A percentile compares a stretch with the other conserved stretches of the same genome.
Conservation (phyloP, 23 red algal species). For the Gracilaria gracilis region DNA sequence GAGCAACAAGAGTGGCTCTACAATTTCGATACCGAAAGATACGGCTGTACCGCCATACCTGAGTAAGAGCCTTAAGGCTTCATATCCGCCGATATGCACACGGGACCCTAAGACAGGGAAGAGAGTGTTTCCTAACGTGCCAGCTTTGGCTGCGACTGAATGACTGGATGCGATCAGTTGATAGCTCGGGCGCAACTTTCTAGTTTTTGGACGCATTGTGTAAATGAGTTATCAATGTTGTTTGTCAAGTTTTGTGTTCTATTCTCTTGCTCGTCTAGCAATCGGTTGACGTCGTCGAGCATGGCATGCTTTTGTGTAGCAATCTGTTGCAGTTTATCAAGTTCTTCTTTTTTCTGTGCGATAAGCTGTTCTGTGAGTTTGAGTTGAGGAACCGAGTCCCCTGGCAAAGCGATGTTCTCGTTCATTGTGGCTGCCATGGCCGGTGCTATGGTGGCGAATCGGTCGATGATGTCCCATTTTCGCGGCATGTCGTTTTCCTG, state of each 20-base stretch:
- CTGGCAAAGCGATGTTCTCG: background rate
- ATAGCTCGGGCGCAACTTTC: background rate
- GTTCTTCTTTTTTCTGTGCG: slow-evolving; percentile 19
- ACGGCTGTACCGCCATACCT: slow-evolving; percentile 19
- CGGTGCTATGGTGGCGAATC: background rate
- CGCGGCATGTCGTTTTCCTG: slow-evolving; percentile 4
- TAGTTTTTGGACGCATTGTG: slow-evolving; percentile 3
- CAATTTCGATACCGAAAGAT: slow-evolving; percentile 61
- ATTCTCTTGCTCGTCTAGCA: background rate
- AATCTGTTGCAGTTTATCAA: slow-evolving; percentile 25
- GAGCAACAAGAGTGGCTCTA: slow-evolving; percentile 46
- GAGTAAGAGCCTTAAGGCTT: slow-evolving; percentile 34
- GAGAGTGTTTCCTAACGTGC: slow-evolving; percentile 45
- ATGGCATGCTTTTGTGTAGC: background rate
- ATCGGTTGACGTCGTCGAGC: background rate
- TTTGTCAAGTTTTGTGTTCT: slow-evolving; percentile 1
- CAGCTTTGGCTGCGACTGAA: background rate
- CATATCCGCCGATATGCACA: slow-evolving; percentile 46
- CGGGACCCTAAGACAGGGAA: slow-evolving; percentile 69
- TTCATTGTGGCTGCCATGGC: slow-evolving; percentile 1
- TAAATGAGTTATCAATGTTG: slow-evolving; percentile 23
- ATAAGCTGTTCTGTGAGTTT: slow-evolving; percentile 8
- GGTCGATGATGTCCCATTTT: background rate
- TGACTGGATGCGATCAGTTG: background rate
- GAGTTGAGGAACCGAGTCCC: background rate